These are phyloP conservation scores for Pseudotulostoma volvatum DNA, from an alignment of 495 filamentous ascomycete genomes.

Conservation along the genomic window DNA sequence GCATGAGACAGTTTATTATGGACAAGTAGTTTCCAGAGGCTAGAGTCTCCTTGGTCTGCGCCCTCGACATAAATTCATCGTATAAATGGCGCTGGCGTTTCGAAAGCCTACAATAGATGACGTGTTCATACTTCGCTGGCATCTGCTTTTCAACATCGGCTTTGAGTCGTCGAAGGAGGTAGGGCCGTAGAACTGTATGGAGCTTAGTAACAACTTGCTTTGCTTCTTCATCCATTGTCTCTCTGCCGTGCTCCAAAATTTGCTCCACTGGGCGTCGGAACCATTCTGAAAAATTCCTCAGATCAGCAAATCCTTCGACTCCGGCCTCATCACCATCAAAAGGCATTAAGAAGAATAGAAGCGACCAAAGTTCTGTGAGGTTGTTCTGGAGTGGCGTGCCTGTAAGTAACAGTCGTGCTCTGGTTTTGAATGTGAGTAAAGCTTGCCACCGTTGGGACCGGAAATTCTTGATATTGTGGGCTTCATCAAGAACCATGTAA, in stretches of 20 bases:
- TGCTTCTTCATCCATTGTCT: slow-evolving; percentile 84
- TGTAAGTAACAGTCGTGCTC: slow-evolving; percentile 73
- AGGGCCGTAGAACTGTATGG: slow-evolving; percentile 83
- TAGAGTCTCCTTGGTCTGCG: slow-evolving; percentile 73
- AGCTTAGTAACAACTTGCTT: slow-evolving; percentile 77
- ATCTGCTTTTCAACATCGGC: slow-evolving; percentile 99
- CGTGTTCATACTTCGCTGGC: slow-evolving; percentile 94
- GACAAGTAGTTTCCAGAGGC: slow-evolving; percentile 94
- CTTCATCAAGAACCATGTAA: slow-evolving; percentile 97
- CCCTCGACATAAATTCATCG: slow-evolving; percentile 90
- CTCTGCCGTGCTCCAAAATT: slow-evolving; percentile 84
- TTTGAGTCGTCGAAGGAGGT: slow-evolving; percentile 82
- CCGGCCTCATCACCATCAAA: slow-evolving; percentile 55
- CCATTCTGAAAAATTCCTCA: slow-evolving; percentile 86
- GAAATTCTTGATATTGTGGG: slow-evolving; percentile 99
- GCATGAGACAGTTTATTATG: slow-evolving; percentile 97
- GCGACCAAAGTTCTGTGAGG: slow-evolving; percentile 88
- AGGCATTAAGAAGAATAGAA: slow-evolving; percentile 91
- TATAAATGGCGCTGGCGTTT: slow-evolving; percentile 92
- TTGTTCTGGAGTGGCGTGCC: slow-evolving; percentile 97
- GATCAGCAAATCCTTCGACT: slow-evolving; percentile 72
- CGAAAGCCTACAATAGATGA: slow-evolving; percentile 85
- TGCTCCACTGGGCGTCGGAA: slow-evolving; percentile 86
- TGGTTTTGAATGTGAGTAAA: slow-evolving; percentile 77
- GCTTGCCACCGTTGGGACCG: slow-evolving; percentile 94